phyloP scores from a whole-genome alignment of 106 monocot genomes.

The Amphibolis antarctica region DNA sequence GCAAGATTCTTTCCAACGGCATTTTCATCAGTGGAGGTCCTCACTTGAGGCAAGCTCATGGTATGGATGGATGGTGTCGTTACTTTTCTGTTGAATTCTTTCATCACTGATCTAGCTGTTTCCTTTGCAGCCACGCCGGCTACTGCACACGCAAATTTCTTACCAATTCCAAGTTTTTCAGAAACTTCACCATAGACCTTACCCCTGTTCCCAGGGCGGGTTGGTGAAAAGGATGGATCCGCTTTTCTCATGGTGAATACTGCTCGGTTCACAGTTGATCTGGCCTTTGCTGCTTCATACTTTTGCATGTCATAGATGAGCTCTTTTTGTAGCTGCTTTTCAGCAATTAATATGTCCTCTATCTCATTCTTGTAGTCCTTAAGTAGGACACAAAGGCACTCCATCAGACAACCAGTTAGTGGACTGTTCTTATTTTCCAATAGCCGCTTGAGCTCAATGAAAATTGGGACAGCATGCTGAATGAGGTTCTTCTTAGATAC shows the following conservation, averaged over 20 bases:
- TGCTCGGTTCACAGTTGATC: constrained; percentile 23
- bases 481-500: constrained; percentile 88
- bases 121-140: constrained; percentile 40
- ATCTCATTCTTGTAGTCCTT: constrained; percentile 93
- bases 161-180: constrained; percentile 21
- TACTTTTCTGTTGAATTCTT: constrained; percentile 34
- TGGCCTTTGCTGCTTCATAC: constrained; percentile 51
- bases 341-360: constrained; percentile 84
- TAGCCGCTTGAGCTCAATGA: constrained; percentile 82
- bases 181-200: constrained; percentile 21
- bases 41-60: constrained; percentile 63
- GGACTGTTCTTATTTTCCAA: constrained; percentile 87
- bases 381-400: constrained; percentile 65
- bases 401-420: constrained; percentile 78
- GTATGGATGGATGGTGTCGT: constrained; percentile 29
- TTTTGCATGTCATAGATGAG: constrained; percentile 89
- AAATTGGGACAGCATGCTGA: constrained; percentile 82
- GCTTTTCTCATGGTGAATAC: constrained; percentile 14
- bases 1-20: not conserved
- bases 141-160: constrained; percentile 33
- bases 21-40: constrained; percentile 1
- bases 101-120: constrained; percentile 45
- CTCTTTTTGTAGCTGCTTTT: constrained; percentile 92
- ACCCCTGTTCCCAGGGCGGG: not conserved
- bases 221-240: constrained; percentile 15